Evolutionary conservation across 805 yeast species (phyloP).

Genomic region (Clavispora santaluciae): DNA sequence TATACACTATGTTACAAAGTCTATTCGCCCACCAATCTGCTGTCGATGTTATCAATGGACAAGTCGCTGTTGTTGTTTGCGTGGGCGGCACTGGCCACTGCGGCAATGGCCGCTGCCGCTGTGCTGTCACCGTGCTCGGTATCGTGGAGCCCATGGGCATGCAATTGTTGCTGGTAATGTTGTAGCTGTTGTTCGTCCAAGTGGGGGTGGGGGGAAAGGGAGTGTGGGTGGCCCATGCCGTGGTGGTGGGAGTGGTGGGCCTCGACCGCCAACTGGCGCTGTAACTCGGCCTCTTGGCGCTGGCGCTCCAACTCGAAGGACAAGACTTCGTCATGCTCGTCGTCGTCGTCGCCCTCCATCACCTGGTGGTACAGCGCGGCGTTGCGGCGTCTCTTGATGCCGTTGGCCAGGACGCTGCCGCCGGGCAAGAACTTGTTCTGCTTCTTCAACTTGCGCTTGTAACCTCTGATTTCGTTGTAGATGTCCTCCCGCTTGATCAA

Average conservation of each 20-base stretch:
- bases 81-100: constrained; percentile 31
- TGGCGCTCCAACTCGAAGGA: constrained; percentile 17
- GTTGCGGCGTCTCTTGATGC: constrained; percentile 12
- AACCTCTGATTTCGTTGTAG: constrained; percentile 52
- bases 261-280: constrained; percentile 17
- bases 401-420: constrained; percentile 8
- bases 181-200: constrained; percentile 24
- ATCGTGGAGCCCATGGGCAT: constrained; percentile 23
- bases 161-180: constrained; percentile 24
- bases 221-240: constrained; percentile 12
- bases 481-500: constrained; percentile 54
- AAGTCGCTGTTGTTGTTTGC: constrained; percentile 27
- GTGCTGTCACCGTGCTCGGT: constrained; percentile 15
- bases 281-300: constrained; percentile 18
- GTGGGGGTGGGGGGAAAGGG: constrained; percentile 19
- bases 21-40: constrained; percentile 41
- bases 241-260: constrained; percentile 10
- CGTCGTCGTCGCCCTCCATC: constrained; percentile 20
- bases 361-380: constrained; percentile 16
- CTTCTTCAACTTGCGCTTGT: constrained; percentile 46
- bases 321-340: constrained; percentile 19
- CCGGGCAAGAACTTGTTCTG: constrained; percentile 26
- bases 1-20: constrained; percentile 17
- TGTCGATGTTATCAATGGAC: constrained; percentile 42
- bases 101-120: constrained; percentile 40